Evolutionary conservation across 139 green algal species (phyloP).

Genomic region (Ostreobium quekettii): DNA sequence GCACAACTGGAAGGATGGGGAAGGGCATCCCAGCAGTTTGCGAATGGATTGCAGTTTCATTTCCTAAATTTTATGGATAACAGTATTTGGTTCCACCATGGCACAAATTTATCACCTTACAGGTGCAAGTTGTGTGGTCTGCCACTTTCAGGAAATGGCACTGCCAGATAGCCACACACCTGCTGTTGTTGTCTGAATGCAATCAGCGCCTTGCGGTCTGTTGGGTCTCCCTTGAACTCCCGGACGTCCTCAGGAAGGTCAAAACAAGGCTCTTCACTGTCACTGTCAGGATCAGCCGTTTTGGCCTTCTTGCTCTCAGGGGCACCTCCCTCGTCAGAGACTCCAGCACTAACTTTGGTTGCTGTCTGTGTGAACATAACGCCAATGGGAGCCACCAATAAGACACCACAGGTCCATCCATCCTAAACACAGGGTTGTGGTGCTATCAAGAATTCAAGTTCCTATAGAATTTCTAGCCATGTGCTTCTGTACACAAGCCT

Average conservation of each 20-base stretch:
- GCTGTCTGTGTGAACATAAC: not conserved
- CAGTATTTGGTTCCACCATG: no score
- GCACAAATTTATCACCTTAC: no score
- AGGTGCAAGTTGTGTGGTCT: no score
- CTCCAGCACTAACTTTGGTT: not conserved
- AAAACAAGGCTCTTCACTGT: conserved; percentile 29
- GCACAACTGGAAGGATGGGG: no score
- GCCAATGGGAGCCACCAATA: not conserved
- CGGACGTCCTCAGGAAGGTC: conserved; percentile 39
- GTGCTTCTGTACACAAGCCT: no score
- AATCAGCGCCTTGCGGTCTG: conserved; percentile 35
- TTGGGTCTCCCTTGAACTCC: conserved; percentile 32
- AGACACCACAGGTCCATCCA: no score
- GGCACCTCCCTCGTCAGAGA: not conserved
- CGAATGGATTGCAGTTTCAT: no score
- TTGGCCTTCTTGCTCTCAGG: not conserved
- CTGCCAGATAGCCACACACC: conserved; percentile 15
- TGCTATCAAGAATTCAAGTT: no score
- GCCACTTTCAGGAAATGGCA: not conserved
- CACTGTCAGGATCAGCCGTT: not conserved
- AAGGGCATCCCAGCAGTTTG: no score
- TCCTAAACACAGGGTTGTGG: no score
- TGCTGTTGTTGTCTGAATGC: conserved; percentile 39
- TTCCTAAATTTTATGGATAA: no score
- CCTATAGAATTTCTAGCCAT: no score